These are phyloP conservation scores for Coemansia sp. DNA, from an alignment of 192 early-diverging fungal species.

Conservation along the genomic window DNA sequence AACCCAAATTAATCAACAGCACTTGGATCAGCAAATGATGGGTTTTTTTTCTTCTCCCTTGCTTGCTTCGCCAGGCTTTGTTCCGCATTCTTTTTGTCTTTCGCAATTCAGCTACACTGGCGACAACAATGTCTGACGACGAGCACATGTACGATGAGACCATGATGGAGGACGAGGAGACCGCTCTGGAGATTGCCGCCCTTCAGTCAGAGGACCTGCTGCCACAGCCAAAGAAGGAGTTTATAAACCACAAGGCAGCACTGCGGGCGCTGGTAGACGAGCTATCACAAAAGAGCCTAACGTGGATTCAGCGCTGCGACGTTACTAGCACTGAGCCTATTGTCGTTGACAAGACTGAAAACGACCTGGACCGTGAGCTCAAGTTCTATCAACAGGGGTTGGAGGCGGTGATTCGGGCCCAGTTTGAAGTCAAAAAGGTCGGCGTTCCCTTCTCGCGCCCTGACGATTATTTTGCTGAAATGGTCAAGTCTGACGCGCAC, in stretches of 20 bases:
- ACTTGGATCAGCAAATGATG: too few species aligned
- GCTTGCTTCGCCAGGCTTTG: too few species aligned
- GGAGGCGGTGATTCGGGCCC: conserved; percentile 66
- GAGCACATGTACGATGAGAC: conserved; percentile 20
- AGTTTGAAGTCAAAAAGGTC: conserved; percentile 57
- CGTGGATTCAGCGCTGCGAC: conserved; percentile 70
- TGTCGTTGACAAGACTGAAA: conserved; percentile 62
- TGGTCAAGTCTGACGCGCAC: conserved; percentile 95
- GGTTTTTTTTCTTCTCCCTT: too few species aligned
- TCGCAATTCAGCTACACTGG: background rate
- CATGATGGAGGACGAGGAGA: conserved; percentile 48
- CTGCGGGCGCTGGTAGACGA: conserved; percentile 59
- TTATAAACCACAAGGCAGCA: conserved; percentile 50
- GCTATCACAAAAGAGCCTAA: conserved; percentile 60
- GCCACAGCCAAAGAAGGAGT: conserved; percentile 30
- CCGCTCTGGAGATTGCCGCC: conserved; percentile 50
- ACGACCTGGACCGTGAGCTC: conserved; percentile 91
- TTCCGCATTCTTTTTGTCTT: too few species aligned
- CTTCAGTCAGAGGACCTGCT: conserved; percentile 24
- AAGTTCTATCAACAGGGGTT: conserved; percentile 93
- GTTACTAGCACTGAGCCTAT: conserved; percentile 58
- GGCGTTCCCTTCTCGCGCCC: conserved; percentile 80
- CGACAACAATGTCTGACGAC: conserved; percentile 30
- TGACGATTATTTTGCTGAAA: conserved; percentile 97
- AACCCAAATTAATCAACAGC: too few species aligned